Conservation (phyloP, 371 early-diverging fungal genomes). For the Mortierella sp. region DNA sequence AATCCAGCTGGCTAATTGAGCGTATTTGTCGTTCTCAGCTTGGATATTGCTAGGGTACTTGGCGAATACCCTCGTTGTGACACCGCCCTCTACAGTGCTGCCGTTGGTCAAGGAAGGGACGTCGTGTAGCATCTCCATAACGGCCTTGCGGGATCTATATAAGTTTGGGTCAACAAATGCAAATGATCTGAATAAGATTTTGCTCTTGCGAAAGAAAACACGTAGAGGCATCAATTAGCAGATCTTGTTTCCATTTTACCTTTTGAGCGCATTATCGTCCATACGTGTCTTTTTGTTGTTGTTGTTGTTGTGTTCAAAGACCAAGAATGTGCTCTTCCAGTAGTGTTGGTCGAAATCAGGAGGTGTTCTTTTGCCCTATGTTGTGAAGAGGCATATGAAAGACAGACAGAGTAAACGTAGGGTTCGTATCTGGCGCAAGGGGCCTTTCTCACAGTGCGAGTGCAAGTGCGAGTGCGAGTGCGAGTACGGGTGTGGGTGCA, state of each 20-base stretch:
- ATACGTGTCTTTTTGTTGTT: not conserved
- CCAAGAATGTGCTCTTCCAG: not conserved
- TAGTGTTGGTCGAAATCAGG: not conserved
- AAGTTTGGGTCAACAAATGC: not conserved
- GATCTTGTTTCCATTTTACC: not conserved
- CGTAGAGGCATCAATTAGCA: too few relatives aligned
- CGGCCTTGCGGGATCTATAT: not conserved
- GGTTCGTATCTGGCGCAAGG: too few relatives aligned
- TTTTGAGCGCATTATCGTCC: not conserved
- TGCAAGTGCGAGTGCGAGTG: too few relatives aligned
- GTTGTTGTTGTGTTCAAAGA: not conserved
- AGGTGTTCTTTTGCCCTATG: not conserved
- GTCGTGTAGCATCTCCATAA: not conserved
- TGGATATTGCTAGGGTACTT: not conserved
- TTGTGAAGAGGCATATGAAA: not conserved
- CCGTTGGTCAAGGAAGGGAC: not conserved
- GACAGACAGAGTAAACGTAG: too few relatives aligned
- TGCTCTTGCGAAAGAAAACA: too few relatives aligned
- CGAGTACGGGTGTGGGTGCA: too few relatives aligned
- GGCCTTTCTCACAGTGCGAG: too few relatives aligned
- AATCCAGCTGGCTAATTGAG: too few relatives aligned
- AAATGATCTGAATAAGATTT: too few relatives aligned
- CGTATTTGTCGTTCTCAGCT: not conserved
- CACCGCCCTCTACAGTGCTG: not conserved
- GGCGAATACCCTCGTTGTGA: too few relatives aligned